phyloP scores from a whole-genome alignment of 441 rosid genomes.

The Iberis amara region DNA sequence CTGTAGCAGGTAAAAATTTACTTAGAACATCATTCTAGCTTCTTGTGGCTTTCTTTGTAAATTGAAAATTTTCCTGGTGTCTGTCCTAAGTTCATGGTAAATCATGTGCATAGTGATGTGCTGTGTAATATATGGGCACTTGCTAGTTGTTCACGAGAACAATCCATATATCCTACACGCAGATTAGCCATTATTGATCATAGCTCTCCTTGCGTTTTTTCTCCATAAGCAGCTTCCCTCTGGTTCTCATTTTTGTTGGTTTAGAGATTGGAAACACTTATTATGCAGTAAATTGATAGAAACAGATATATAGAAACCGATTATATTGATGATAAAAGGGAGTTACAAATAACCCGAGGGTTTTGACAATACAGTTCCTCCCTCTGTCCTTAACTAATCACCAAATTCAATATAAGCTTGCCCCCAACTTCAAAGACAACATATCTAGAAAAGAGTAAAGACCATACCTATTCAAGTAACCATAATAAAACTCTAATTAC shows the following conservation, averaged over 20 bases:
- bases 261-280: conserved; percentile 1
- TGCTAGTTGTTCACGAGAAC: conserved; percentile 2
- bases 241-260: conserved; percentile 15
- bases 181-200: not conserved
- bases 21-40: conserved; percentile 48
- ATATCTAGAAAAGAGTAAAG: no score
- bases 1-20: conserved; percentile 91
- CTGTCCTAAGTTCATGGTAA: not conserved
- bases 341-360: no score
- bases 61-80: not conserved
- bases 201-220: not conserved
- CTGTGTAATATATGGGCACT: conserved; percentile 14
- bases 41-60: conserved; percentile 24
- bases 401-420: no score
- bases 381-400: no score
- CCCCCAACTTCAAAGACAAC: no score
- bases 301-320: no score
- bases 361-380: no score
- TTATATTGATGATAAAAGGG: no score
- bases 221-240: not conserved
- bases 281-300: not conserved
- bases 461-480: no score
- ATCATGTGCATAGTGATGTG: conserved; percentile 14
- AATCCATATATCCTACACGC: not conserved
- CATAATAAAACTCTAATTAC: no score